Percentiles rank a stretch among this genome's conserved stretches.
phyloP scores from a whole-genome alignment of 2,329 filamentous ascomycete genomes.

The Ophidiomyces ophidiicola region DNA sequence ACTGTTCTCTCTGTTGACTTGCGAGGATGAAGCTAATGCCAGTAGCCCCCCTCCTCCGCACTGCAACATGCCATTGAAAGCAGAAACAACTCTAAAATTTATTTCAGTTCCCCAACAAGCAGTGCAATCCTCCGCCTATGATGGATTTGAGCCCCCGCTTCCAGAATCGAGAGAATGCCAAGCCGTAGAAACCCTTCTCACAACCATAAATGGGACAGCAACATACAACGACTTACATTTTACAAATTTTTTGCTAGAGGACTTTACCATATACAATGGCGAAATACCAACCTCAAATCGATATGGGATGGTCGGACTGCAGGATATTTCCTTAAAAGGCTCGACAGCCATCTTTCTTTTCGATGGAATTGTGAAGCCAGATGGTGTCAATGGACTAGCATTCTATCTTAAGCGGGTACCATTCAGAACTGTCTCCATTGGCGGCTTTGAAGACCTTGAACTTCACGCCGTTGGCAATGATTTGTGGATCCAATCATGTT shows the following conservation, averaged over 20 bases:
- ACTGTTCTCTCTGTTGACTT: too few relatives aligned
- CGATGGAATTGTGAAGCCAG: conserved; percentile 39
- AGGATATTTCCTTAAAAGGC: conserved; percentile 39
- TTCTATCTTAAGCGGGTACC: conserved; percentile 44
- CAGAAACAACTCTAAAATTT: too few relatives aligned
- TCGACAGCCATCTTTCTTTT: conserved; percentile 39
- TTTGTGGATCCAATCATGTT: conserved; percentile 52
- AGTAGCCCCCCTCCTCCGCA: too few relatives aligned
- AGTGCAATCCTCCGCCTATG: conserved; percentile 21
- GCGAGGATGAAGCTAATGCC: too few relatives aligned
- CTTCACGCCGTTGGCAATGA: conserved; percentile 38
- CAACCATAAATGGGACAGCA: too few relatives aligned
- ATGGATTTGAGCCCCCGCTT: conserved; percentile 16
- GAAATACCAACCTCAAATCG: conserved; percentile 22
- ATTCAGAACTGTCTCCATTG: conserved; percentile 51
- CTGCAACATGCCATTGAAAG: too few relatives aligned
- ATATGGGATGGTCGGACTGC: conserved; percentile 44
- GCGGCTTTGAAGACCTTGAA: conserved; percentile 47
- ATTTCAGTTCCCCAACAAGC: conserved; percentile 14
- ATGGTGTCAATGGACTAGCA: conserved; percentile 24
- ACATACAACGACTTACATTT: conserved; percentile 17
- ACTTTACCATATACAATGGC: conserved; percentile 48
- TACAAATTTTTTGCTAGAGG: conserved; percentile 42
- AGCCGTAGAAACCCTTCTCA: conserved; percentile 25
- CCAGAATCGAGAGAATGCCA: conserved; percentile 21